Evolutionary conservation across 2,329 filamentous ascomycete species (phyloP).

Genomic region (Fusarium sp.): DNA sequence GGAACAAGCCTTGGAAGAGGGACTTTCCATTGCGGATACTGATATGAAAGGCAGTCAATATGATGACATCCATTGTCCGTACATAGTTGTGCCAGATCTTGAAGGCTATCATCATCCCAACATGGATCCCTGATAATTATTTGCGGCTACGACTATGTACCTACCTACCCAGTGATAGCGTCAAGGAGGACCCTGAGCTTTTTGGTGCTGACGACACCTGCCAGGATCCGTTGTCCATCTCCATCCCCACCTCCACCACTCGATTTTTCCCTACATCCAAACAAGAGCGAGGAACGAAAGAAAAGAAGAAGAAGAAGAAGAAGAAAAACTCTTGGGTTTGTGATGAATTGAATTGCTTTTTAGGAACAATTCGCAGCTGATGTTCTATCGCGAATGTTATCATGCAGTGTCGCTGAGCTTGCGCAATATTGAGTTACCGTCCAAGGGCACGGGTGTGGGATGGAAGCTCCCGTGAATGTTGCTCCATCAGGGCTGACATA

Average conservation of each 20-base stretch:
- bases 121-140: conserved; percentile 4
- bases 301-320: too few relatives aligned
- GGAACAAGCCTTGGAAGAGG: conserved; percentile 21
- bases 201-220: conserved; percentile 41
- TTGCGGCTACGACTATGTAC: neutral
- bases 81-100: too few relatives aligned
- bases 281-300: conserved; percentile 9
- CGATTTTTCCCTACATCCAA: conserved; percentile 21
- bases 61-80: conserved; percentile 22
- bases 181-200: conserved; percentile 26
- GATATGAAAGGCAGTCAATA: neutral
- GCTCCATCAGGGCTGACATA: conserved; percentile 12
- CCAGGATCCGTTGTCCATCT: conserved; percentile 18
- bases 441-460: conserved; percentile 10
- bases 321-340: neutral
- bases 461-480: conserved; percentile 10
- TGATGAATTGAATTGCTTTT: neutral
- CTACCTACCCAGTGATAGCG: conserved; percentile 2
- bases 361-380: neutral
- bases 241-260: conserved; percentile 29
- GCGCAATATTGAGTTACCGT: conserved; percentile 21
- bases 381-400: neutral
- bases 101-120: neutral
- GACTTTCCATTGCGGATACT: conserved; percentile 17
- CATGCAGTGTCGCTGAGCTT: neutral